Conservation (phyloP, 805 yeast species). For the Torulaspora indica region DNA sequence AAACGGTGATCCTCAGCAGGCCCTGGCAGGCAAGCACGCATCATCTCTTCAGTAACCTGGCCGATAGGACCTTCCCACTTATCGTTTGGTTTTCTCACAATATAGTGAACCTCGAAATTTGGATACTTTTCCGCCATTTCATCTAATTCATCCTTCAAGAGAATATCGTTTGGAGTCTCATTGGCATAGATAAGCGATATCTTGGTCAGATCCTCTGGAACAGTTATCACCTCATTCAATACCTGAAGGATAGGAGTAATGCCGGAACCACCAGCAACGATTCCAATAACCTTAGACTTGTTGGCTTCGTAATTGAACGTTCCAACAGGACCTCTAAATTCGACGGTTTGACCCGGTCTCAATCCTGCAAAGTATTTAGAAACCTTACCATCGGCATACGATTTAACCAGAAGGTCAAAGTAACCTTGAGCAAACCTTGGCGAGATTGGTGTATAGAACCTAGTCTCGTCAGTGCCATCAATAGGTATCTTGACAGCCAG, state of each 20-base stretch:
- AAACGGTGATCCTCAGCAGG: slow-evolving; percentile 49
- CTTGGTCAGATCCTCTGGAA: slow-evolving; percentile 59
- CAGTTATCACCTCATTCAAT: slow-evolving; percentile 61
- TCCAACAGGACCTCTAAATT: slow-evolving; percentile 78
- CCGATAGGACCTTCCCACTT: slow-evolving; percentile 60
- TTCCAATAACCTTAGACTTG: slow-evolving; percentile 57
- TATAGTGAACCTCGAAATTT: slow-evolving; percentile 54
- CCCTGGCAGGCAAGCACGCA: slow-evolving; percentile 49
- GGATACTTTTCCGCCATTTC: slow-evolving; percentile 63
- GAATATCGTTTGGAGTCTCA: slow-evolving; percentile 70
- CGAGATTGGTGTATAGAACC: slow-evolving; percentile 75
- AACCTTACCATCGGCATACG: slow-evolving; percentile 66
- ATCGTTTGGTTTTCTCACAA: slow-evolving; percentile 47
- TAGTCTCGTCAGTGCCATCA: slow-evolving; percentile 38
- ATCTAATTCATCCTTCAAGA: slow-evolving; percentile 67
- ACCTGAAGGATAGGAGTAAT: slow-evolving; percentile 87
- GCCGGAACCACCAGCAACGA: slow-evolving; percentile 85
- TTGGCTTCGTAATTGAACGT: slow-evolving; percentile 56
- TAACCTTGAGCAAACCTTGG: slow-evolving; percentile 66
- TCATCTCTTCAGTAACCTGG: slow-evolving; percentile 53
- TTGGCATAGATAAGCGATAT: slow-evolving; percentile 65
- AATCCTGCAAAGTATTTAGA: slow-evolving; percentile 63
- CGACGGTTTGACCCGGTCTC: slow-evolving; percentile 59
- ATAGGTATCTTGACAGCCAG: slow-evolving; percentile 51
- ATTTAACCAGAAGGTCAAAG: slow-evolving; percentile 72